Evolutionary conservation across 208 protist species (phyloP).

Genomic region (Leishmania martiniquensis): DNA sequence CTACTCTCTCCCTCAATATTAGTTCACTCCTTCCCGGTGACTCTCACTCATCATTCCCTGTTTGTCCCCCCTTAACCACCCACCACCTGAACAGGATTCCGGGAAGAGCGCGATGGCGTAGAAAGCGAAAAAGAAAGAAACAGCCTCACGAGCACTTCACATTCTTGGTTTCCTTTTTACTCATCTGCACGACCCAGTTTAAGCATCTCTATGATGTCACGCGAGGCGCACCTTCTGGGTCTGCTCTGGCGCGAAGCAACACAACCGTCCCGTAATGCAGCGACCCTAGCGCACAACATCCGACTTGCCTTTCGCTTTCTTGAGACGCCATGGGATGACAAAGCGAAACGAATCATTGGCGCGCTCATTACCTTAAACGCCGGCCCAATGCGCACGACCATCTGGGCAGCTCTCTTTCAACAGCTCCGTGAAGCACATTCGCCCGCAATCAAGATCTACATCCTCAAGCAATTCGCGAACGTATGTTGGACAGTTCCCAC

Average conservation of each 20-base stretch:
- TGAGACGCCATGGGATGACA: constrained; percentile 31
- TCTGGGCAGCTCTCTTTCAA: constrained; percentile 62
- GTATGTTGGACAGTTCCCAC: constrained; percentile 40
- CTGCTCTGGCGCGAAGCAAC: constrained; percentile 13
- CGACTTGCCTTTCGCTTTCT: constrained; percentile 14
- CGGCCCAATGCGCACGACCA: constrained; percentile 35
- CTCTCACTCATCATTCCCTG: no score
- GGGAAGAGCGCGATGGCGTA: not conserved
- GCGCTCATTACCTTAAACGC: constrained; percentile 30
- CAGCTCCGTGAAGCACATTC: constrained; percentile 39
- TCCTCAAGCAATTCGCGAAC: constrained; percentile 55
- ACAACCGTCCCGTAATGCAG: constrained; percentile 26
- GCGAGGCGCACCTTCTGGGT: not conserved
- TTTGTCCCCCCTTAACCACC: not conserved
- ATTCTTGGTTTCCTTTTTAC: not conserved
- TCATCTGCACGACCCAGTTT: not conserved
- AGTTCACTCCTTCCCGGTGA: not conserved
- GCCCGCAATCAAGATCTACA: constrained; percentile 31
- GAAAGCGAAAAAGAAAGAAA: not conserved
- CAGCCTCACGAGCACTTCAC: not conserved
- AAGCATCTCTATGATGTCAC: not conserved
- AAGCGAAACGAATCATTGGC: constrained; percentile 28
- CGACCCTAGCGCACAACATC: constrained; percentile 28
- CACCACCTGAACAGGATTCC: not conserved
- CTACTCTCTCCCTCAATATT: not conserved